A percentile compares a stretch with the other conserved stretches of the same genome.
These are phyloP conservation scores for Corymbia citriodora DNA, from an alignment of 441 rosid species.

Conservation along the genomic window DNA sequence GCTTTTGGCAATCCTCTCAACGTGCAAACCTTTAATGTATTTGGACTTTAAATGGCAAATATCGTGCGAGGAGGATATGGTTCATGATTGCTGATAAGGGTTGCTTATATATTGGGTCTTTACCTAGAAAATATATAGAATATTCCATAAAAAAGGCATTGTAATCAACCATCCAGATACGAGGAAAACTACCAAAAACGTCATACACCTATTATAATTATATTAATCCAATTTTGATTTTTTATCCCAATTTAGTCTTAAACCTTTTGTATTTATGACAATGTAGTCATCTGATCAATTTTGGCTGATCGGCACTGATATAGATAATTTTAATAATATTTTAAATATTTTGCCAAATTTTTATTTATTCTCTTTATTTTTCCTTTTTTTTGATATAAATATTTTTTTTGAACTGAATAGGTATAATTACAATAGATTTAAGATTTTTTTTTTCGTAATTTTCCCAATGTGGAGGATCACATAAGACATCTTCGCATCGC, in stretches of 20 bases:
- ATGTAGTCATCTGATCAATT: background rate
- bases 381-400: too few relatives aligned
- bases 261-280: too few relatives aligned
- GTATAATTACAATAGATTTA: too few relatives aligned
- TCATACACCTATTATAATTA: background rate
- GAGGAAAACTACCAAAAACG: background rate
- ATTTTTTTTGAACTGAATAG: too few relatives aligned
- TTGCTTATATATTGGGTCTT: background rate
- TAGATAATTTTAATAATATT: too few relatives aligned
- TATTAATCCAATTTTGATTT: too few relatives aligned
- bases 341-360: too few relatives aligned
- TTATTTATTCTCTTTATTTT: accelerated
- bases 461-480: too few relatives aligned
- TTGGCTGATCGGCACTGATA: background rate
- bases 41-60: background rate
- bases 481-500: background rate
- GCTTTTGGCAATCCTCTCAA: background rate
- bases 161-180: background rate
- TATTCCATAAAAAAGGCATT: background rate
- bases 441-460: too few relatives aligned
- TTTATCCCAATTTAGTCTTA: too few relatives aligned
- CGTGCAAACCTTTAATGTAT: background rate
- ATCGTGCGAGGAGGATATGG: background rate
- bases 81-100: background rate
- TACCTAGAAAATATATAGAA: background rate